Percentiles rank a stretch among this genome's conserved stretches.
These are phyloP conservation scores for Thermochaetoides thermophila DNA, from an alignment of 495 filamentous ascomycete species.

Conservation along the genomic window DNA sequence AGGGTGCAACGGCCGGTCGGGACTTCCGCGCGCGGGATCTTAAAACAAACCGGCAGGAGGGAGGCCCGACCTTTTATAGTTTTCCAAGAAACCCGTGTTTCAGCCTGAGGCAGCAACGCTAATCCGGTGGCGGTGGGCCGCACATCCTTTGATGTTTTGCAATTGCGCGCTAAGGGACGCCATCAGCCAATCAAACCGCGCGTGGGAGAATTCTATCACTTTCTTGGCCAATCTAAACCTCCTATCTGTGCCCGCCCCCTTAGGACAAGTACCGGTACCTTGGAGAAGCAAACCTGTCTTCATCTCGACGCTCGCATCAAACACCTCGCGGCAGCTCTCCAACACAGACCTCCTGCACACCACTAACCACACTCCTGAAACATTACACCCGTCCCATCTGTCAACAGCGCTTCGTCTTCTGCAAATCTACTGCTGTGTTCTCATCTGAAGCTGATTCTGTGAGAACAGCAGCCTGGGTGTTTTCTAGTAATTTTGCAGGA, in stretches of 20 bases:
- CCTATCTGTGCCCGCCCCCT: slow-evolving; percentile 8
- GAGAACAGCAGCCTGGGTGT: too few relatives aligned
- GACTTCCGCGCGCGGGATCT: slow-evolving; percentile 31
- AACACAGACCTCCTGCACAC: slow-evolving; percentile 8
- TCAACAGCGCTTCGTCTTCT: too few relatives aligned
- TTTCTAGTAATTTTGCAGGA: too few relatives aligned
- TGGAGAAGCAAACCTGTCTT: not conserved
- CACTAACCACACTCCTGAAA: slow-evolving; percentile 8
- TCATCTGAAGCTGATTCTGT: too few relatives aligned
- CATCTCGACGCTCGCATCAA: slow-evolving; percentile 2
- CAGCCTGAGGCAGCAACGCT: slow-evolving; percentile 22
- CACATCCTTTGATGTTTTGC: slow-evolving; percentile 15
- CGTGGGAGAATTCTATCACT: slow-evolving; percentile 17
- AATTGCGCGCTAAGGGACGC: slow-evolving; percentile 6
- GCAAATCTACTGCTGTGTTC: too few relatives aligned
- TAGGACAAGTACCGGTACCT: slow-evolving; percentile 19
- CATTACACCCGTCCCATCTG: too few relatives aligned
- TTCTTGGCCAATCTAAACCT: slow-evolving; percentile 6
- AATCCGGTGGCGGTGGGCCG: slow-evolving; percentile 18
- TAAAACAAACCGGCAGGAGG: slow-evolving; percentile 30
- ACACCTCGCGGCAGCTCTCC: slow-evolving; percentile 2
- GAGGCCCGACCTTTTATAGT: slow-evolving; percentile 35
- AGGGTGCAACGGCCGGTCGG: slow-evolving; percentile 32
- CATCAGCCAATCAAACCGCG: slow-evolving; percentile 14
- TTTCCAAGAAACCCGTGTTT: slow-evolving; percentile 13